phyloP scores from a whole-genome alignment of 768 basidiomycete genomes.

The Lepiota subincarnata region DNA sequence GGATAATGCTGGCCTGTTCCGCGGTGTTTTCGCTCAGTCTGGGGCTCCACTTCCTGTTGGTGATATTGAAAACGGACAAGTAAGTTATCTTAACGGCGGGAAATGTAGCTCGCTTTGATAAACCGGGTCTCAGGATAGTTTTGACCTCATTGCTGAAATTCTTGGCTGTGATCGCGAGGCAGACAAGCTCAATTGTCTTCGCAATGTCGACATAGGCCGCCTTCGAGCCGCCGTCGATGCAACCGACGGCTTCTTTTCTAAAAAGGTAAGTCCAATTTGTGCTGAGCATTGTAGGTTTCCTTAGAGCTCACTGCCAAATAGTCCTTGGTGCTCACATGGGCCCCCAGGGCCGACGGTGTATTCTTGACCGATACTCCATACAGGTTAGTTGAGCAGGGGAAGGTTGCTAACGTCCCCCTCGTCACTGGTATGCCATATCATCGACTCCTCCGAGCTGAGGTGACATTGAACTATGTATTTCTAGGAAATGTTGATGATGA shows the following conservation, averaged over 20 bases:
- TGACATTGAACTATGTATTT: neutral
- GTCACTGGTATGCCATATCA: slow-evolving; percentile 1
- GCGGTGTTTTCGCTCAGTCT: slow-evolving; percentile 29
- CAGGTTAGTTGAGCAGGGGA: slow-evolving; percentile 28
- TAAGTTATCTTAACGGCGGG: neutral
- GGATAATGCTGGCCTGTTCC: slow-evolving; percentile 29
- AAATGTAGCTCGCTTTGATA: slow-evolving; percentile 10
- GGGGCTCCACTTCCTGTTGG: slow-evolving; percentile 21
- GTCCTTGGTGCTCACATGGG: slow-evolving; percentile 30
- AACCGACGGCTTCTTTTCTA: slow-evolving; percentile 24
- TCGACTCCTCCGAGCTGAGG: neutral
- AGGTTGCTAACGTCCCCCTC: slow-evolving; percentile 26
- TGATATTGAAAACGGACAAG: slow-evolving; percentile 18
- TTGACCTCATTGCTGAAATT: slow-evolving; percentile 24
- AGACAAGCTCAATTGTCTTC: slow-evolving; percentile 31
- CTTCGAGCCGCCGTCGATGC: slow-evolving; percentile 28
- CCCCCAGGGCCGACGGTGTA: slow-evolving; percentile 35
- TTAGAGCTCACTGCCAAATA: too few species aligned
- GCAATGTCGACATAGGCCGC: slow-evolving; percentile 12
- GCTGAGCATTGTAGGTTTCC: too few species aligned
- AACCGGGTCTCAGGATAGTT: slow-evolving; percentile 10
- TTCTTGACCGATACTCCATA: slow-evolving; percentile 31
- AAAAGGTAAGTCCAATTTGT: slow-evolving; percentile 5
- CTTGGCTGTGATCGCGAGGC: slow-evolving; percentile 24
- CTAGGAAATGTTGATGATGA: slow-evolving; percentile 38